Evolutionary conservation across 1,284 basidiomycete genomes (phyloP).

Genomic region (Fomitopsis pinicola): DNA sequence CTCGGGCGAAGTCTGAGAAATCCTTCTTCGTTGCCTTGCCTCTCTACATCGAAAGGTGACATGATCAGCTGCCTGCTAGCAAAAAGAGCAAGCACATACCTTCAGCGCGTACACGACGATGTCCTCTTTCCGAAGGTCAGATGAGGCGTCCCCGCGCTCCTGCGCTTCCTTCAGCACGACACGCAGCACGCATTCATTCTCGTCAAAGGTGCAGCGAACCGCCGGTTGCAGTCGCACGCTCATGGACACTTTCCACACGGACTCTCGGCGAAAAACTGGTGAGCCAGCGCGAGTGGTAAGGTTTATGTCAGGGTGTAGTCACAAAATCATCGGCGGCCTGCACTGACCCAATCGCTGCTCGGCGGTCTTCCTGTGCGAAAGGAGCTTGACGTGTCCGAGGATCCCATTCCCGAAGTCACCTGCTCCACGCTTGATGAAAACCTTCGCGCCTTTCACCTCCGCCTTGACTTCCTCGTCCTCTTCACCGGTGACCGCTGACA

Average conservation of each 20-base stretch:
- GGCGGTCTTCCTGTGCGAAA: slow-evolving; percentile 38
- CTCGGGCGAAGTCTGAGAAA: slow-evolving; percentile 21
- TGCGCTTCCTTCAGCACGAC: slow-evolving; percentile 49
- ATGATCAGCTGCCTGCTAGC: not conserved
- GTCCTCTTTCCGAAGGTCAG: slow-evolving; percentile 9
- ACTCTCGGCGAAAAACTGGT: slow-evolving; percentile 63
- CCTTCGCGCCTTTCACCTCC: slow-evolving; percentile 55
- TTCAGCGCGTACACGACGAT: slow-evolving; percentile 37
- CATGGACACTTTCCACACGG: slow-evolving; percentile 63
- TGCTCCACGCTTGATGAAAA: slow-evolving; percentile 56
- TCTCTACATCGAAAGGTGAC: not conserved
- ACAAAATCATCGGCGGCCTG: not conserved
- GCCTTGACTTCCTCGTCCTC: slow-evolving; percentile 52
- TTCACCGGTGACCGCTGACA: slow-evolving; percentile 53
- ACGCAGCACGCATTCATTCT: slow-evolving; percentile 49
- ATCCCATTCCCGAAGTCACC: slow-evolving; percentile 57
- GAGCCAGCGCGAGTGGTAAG: not conserved
- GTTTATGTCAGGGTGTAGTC: not conserved
- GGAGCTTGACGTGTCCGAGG: slow-evolving; percentile 54
- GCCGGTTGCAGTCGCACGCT: slow-evolving; percentile 49
- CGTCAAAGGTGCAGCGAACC: slow-evolving; percentile 53
- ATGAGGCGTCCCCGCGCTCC: slow-evolving; percentile 15
- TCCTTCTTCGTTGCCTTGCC: slow-evolving; percentile 22
- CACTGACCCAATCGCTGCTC: slow-evolving; percentile 44
- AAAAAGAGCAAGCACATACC: slow-evolving; percentile 21